Evolutionary conservation across 495 filamentous ascomycete species (phyloP).

Genomic region (Poronia punctata): DNA sequence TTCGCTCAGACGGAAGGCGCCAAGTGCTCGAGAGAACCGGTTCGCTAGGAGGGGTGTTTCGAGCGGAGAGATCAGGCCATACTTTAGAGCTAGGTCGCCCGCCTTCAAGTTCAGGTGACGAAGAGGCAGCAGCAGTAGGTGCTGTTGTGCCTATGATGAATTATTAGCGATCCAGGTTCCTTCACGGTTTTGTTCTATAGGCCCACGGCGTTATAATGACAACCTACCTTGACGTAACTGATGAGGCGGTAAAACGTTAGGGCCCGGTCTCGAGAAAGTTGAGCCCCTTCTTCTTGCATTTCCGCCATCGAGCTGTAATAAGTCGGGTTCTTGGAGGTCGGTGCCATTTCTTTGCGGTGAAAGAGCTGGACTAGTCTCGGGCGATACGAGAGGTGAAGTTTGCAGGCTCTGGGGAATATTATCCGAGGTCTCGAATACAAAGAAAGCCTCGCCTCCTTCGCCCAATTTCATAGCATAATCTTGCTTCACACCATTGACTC

Average conservation of each 20-base stretch:
- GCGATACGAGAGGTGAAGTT: constrained; percentile 88
- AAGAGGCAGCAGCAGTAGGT: constrained; percentile 56
- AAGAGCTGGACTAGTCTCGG: constrained; percentile 70
- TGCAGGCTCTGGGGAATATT: constrained; percentile 83
- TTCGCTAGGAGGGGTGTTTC: constrained; percentile 36
- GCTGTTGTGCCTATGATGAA: constrained; percentile 47
- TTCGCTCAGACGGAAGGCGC: constrained; percentile 41
- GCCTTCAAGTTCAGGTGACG: constrained; percentile 49
- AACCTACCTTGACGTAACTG: constrained; percentile 21
- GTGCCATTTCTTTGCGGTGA: constrained; percentile 43
- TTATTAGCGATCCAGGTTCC: constrained; percentile 9
- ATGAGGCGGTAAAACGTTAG: constrained; percentile 24
- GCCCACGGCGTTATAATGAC: background rate
- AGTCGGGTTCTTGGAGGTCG: constrained; percentile 72
- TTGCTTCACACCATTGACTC: constrained; percentile 85
- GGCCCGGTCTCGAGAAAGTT: constrained; percentile 30
- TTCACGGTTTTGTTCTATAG: too few relatives aligned
- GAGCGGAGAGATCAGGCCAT: constrained; percentile 29
- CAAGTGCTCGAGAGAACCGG: constrained; percentile 31
- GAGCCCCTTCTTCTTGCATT: background rate
- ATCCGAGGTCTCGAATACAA: constrained; percentile 91
- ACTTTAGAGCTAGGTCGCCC: constrained; percentile 38
- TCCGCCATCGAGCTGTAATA: constrained; percentile 59
- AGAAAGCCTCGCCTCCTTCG: constrained; percentile 96
- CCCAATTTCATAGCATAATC: constrained; percentile 97